phyloP scores from a whole-genome alignment of 2,329 filamentous ascomycete genomes.

The Neonectria punicea region DNA sequence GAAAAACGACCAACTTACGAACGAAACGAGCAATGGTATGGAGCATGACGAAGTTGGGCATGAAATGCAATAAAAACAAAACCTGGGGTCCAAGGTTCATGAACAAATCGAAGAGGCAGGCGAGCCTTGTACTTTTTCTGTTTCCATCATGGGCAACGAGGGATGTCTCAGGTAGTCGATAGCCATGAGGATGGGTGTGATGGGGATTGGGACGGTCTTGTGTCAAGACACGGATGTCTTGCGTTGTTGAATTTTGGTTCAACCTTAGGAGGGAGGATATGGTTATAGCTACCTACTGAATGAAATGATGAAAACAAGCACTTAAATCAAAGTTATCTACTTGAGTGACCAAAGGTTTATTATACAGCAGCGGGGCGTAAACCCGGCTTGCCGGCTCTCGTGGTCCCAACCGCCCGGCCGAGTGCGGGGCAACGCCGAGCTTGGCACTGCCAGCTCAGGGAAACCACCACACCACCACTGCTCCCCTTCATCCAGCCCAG shows the following conservation, averaged over 20 bases:
- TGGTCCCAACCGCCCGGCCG: not conserved
- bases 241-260: slow-evolving; percentile 8
- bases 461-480: not conserved
- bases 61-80: slow-evolving; percentile 13
- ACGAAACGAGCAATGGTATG: slow-evolving; percentile 15
- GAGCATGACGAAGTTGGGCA: slow-evolving; percentile 11
- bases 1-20: slow-evolving; percentile 20
- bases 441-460: not conserved
- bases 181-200: slow-evolving; percentile 1
- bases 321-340: not conserved
- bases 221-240: slow-evolving; percentile 7
- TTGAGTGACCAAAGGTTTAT: not conserved
- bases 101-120: slow-evolving; percentile 4
- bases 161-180: not conserved
- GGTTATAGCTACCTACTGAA: slow-evolving; percentile 12
- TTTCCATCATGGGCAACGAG: slow-evolving; percentile 1
- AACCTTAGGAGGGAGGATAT: slow-evolving; percentile 14
- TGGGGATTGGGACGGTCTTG: slow-evolving; percentile 4
- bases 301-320: slow-evolving; percentile 5
- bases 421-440: not conserved
- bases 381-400: not conserved
- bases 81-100: not conserved
- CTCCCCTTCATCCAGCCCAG: not conserved
- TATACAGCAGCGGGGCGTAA: not conserved
- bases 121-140: slow-evolving; percentile 1